phyloP scores from a whole-genome alignment of 2,329 filamentous ascomycete species.

The Lachnellula occidentalis region DNA sequence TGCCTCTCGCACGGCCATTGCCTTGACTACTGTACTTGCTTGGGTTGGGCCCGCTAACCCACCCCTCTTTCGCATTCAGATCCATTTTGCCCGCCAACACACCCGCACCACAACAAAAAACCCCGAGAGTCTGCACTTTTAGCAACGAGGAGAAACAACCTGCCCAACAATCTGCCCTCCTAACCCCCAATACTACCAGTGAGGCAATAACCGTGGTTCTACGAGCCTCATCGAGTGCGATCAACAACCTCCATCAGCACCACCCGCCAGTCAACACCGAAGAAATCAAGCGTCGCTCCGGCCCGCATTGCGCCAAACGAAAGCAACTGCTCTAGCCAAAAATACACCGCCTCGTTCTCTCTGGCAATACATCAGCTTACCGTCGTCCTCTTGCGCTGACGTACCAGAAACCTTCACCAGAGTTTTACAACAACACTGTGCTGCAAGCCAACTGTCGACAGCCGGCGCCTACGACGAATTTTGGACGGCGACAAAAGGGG shows the following conservation, averaged over 20 bases:
- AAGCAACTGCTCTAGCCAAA: not conserved
- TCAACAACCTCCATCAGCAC: not conserved
- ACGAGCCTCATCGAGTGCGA: not conserved
- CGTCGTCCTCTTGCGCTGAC: not conserved
- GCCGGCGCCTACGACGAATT: not conserved
- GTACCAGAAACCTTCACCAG: not conserved
- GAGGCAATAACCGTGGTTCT: not conserved
- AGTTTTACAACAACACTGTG: not conserved
- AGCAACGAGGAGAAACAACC: not conserved
- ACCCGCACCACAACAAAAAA: not conserved
- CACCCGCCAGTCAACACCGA: not conserved
- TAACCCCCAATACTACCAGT: not conserved
- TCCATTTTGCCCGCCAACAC: not conserved
- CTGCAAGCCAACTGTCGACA: not conserved
- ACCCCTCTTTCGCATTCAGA: not conserved
- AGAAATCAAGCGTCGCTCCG: not conserved
- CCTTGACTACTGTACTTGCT: not conserved
- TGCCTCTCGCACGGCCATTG: not conserved
- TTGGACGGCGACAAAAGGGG: conserved; percentile 1
- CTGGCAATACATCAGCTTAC: not conserved
- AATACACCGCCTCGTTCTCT: not conserved
- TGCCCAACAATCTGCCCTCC: not conserved
- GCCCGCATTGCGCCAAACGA: not conserved
- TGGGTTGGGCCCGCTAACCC: not conserved
- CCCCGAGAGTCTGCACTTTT: not conserved